Percentiles rank a stretch among this genome's conserved stretches.
Conservation (phyloP, 257 asterid species). For the Solanum piurae region DNA sequence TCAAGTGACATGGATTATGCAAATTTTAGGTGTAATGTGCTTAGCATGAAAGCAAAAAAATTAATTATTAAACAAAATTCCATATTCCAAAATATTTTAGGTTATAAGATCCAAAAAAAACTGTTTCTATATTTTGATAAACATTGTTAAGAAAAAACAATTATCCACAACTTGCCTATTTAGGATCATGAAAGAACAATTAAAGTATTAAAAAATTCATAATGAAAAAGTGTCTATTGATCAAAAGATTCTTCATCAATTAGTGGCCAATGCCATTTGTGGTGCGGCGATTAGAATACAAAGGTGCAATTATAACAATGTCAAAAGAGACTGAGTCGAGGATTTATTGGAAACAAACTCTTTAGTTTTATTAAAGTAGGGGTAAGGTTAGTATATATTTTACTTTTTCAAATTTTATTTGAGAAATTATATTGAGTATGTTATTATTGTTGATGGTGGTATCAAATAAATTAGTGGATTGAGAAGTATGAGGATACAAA, state of each 20-base stretch:
- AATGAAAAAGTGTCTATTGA: background rate
- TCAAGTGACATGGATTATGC: background rate
- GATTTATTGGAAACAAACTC: accelerated
- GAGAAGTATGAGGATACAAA: background rate
- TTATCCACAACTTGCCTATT: background rate
- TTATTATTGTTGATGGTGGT: background rate
- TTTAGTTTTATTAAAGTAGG: background rate
- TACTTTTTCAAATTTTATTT: background rate
- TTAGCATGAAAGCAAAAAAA: background rate
- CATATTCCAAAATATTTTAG: background rate
- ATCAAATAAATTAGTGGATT: background rate
- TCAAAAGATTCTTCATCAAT: background rate
- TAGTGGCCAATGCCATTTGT: background rate
- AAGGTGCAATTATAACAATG: background rate
- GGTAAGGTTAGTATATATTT: background rate
- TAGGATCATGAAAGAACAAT: background rate
- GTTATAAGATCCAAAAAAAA: background rate
- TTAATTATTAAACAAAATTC: background rate
- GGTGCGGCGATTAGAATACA: background rate
- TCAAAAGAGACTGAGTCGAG: background rate
- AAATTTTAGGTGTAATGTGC: background rate
- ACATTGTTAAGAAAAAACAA: background rate
- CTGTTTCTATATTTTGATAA: background rate
- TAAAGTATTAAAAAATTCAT: background rate
- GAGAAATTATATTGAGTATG: background rate